Evolutionary conservation across 1,139 yeast species (phyloP).

Genomic region (Protomyces inundatus): DNA sequence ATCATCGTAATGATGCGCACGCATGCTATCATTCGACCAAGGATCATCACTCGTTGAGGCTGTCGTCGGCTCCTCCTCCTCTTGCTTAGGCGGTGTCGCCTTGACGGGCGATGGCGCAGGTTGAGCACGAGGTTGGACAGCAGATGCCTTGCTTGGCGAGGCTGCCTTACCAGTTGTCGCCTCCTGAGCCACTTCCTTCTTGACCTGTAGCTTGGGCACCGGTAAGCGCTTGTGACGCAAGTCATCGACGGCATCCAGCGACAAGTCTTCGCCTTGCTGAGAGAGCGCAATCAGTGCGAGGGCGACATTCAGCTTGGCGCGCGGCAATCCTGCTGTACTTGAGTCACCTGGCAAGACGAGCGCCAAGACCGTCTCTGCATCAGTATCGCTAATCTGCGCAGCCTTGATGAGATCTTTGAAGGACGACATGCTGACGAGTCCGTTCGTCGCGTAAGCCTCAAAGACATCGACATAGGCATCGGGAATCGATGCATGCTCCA

Average conservation of each 20-base stretch:
- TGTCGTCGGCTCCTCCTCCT: neutral
- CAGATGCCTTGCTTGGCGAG: neutral
- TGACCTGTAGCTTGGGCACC: neutral
- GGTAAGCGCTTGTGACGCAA: constrained; percentile 25
- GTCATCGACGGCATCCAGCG: constrained; percentile 37
- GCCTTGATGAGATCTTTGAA: neutral
- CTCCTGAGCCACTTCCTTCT: neutral
- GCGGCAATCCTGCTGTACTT: constrained; percentile 29
- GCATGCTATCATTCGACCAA: neutral
- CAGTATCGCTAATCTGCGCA: constrained; percentile 3
- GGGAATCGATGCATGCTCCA: neutral
- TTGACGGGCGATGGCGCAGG: neutral
- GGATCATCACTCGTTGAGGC: constrained; percentile 2
- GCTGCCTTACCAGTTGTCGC: neutral
- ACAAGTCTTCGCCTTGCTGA: constrained; percentile 38
- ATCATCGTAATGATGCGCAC: neutral
- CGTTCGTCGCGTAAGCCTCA: constrained; percentile 3
- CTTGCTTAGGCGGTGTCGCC: neutral
- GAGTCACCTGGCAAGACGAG: constrained; percentile 24
- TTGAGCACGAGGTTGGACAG: neutral
- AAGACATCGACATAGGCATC: constrained; percentile 5
- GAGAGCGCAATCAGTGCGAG: constrained; percentile 40
- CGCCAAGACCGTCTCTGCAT: constrained; percentile 3
- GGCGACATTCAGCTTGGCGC: constrained; percentile 38
- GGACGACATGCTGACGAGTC: constrained; percentile 1